A percentile compares a stretch with the other conserved stretches of the same genome.
These are phyloP conservation scores for Arachis hypogaea DNA, from an alignment of 306 rosid species.

Conservation along the genomic window DNA sequence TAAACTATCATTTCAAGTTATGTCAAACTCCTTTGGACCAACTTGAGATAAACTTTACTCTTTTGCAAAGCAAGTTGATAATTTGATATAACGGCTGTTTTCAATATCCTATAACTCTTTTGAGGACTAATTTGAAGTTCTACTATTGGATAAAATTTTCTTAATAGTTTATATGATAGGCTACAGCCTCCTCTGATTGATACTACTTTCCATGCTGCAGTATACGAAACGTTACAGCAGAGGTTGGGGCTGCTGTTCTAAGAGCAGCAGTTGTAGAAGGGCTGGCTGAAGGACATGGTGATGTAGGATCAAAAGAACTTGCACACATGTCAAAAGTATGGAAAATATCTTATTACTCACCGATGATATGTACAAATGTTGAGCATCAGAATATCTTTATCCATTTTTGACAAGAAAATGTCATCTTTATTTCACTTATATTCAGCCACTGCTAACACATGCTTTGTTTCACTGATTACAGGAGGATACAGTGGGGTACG, in stretches of 20 bases:
- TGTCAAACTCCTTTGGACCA: no score
- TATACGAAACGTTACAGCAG: constrained; percentile 74
- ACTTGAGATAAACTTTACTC: no score
- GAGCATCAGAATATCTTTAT: no score
- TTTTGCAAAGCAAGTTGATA: no score
- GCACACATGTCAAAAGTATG: constrained; percentile 76
- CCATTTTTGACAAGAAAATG: constrained; percentile 9
- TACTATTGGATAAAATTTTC: neutral
- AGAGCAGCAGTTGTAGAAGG: constrained; percentile 78
- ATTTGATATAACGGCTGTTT: no score
- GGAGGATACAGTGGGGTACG: constrained; percentile 69
- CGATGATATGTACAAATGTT: neutral
- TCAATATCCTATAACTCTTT: no score
- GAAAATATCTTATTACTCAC: constrained; percentile 24
- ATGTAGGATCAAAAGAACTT: constrained; percentile 70
- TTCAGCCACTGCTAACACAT: neutral
- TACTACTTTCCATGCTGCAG: constrained; percentile 50
- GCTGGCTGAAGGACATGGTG: constrained; percentile 80
- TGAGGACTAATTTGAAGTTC: no score
- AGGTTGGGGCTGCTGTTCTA: constrained; percentile 94
- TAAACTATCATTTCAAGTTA: no score
- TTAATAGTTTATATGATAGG: neutral
- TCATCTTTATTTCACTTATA: neutral
- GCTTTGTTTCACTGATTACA: constrained; percentile 49
- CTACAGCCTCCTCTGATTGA: constrained; percentile 24